Evolutionary conservation across 352 stramenopile species (phyloP), one percentile per base, ranked within the genome.

Genomic region (Phytophthora tubulina): DNA sequence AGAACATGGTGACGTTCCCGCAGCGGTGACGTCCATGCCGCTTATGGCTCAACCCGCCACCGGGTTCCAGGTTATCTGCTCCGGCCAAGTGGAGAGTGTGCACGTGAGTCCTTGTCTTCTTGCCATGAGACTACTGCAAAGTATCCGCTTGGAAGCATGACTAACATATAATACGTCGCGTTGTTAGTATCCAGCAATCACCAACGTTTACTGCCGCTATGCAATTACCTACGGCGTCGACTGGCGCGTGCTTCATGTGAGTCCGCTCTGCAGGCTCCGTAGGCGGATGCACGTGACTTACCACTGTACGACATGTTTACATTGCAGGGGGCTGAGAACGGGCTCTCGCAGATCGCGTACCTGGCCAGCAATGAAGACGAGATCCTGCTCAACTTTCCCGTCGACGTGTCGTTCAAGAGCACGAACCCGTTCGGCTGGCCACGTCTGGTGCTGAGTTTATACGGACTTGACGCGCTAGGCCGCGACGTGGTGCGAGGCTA

Each of bases 401-500:
- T 99, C 46, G 95, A 99, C 68, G 88, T 99, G 10, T 95, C 95
- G n/a, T 99, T 98, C 80, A 97, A 96, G 76, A 96, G 86, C 39
- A 99, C 96, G 1, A 99, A 98, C 66, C 89, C 94, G 7, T 97
- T 96, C 66, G 97, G 97, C 6, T 99, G 97, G 97, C 96, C 97
- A 32, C 81, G 96, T 9, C 75, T 99, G 13, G 92, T 97, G 7
- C 72, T 99, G 11, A 97, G 87, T 64, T 58, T 93, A 39, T 92
- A 92, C 63, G 86, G 91, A 41, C 85, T 99, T 44, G 97, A 99
- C 72, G 85, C 80, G 11, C 53, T 99, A 8, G 95, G 95, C 3
- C 79, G 95, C 14, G 94, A 99, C 64, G 86, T 98, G 44, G 75
- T 98, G 10, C 78, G 85, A 44, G 96, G 97, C 32, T 99, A 99